A percentile compares a stretch with the other conserved stretches of the same genome.
phyloP scores from a whole-genome alignment of 345 rosid species.

The Barbarea vulgaris region DNA sequence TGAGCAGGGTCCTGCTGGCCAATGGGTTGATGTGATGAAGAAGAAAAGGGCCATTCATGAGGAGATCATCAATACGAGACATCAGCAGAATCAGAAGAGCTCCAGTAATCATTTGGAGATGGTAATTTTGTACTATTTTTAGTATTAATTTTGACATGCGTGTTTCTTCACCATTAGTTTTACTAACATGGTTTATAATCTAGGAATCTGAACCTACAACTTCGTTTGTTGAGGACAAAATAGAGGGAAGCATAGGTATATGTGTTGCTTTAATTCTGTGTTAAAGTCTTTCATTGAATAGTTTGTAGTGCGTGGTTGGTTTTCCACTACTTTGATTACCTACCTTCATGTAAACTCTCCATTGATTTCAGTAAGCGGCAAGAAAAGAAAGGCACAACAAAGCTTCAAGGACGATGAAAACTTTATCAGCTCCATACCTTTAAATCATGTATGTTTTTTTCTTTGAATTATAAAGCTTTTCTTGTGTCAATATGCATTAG shows the following conservation, averaged over 20 bases:
- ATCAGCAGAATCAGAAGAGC: constrained; percentile 47
- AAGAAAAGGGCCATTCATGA: constrained; percentile 85
- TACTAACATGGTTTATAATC: constrained; percentile 33
- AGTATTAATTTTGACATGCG: neutral
- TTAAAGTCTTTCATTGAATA: constrained; percentile 10
- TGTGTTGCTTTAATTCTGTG: neutral
- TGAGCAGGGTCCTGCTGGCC: constrained; percentile 64
- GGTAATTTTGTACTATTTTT: constrained; percentile 43
- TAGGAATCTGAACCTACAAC: constrained; percentile 59
- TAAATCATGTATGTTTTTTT: constrained; percentile 65
- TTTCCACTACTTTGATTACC: constrained; percentile 19
- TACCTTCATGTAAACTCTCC: constrained; percentile 19
- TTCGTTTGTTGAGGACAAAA: constrained; percentile 43
- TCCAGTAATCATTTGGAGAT: constrained; percentile 54
- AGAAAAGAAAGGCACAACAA: constrained; percentile 71
- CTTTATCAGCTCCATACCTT: constrained; percentile 83
- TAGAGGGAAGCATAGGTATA: constrained; percentile 54
- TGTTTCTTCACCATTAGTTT: constrained; percentile 11
- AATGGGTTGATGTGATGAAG: constrained; percentile 97
- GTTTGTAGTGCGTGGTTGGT: constrained; percentile 9
- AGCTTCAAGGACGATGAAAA: constrained; percentile 86
- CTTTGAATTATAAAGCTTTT: neutral
- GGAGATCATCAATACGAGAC: constrained; percentile 66
- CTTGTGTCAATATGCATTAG: neutral
- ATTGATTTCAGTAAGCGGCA: constrained; percentile 47